A percentile compares a stretch with the other conserved stretches of the same genome.
Conservation (phyloP, 257 asterid genomes). For the Solanum lycopersicoides region DNA sequence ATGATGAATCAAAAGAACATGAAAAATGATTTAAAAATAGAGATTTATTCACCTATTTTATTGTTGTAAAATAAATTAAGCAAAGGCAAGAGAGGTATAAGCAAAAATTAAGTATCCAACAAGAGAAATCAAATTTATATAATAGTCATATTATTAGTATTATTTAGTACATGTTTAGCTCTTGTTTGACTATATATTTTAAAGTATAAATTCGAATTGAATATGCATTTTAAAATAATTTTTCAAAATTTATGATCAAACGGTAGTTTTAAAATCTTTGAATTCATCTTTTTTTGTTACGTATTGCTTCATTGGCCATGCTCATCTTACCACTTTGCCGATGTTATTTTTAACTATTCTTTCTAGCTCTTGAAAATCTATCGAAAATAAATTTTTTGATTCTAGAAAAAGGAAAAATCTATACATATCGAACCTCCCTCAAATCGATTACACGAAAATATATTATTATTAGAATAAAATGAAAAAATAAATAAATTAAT, state of each 20-base stretch:
- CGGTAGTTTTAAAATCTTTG: neutral
- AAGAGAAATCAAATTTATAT: neutral
- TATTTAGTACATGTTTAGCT: neutral
- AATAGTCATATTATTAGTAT: neutral
- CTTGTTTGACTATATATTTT: neutral
- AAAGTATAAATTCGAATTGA: neutral
- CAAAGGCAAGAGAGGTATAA: neutral
- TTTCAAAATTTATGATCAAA: no score
- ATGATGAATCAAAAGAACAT: neutral
- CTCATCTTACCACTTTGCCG: neutral
- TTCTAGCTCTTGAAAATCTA: neutral
- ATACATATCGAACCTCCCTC: neutral
- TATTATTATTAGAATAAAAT: neutral
- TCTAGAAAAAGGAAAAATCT: neutral
- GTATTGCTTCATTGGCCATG: neutral
- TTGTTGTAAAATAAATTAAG: neutral
- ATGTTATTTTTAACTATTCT: neutral
- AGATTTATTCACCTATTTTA: neutral
- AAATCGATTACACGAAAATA: neutral
- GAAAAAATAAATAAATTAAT: neutral
- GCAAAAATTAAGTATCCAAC: neutral
- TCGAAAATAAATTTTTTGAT: accelerated
- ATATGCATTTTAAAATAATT: neutral
- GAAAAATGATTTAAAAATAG: neutral
- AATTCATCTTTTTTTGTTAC: neutral